phyloP scores from a whole-genome alignment of 495 filamentous ascomycete species.

The Xylaria intraflava region DNA sequence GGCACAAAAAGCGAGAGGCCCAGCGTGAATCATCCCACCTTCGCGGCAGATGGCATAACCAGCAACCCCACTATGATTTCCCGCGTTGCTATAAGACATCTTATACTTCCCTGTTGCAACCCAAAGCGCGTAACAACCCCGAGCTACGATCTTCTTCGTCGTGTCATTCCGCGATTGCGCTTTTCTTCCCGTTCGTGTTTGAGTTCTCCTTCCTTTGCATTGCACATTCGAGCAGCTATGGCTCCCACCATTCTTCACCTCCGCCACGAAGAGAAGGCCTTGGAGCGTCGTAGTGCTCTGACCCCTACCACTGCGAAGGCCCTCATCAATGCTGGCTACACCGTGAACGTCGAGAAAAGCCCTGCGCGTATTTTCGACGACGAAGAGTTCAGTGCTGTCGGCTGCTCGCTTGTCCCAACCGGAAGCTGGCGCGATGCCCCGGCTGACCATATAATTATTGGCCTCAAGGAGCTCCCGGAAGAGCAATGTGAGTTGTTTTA shows the following conservation, averaged over 20 bases:
- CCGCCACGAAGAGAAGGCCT: constrained; percentile 46
- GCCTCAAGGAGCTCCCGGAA: constrained; percentile 90
- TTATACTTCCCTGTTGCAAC: too few species aligned
- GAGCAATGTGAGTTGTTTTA: constrained; percentile 55
- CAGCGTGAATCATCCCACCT: constrained; percentile 11
- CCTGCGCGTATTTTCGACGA: constrained; percentile 81
- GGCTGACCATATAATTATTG: constrained; percentile 74
- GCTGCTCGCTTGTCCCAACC: constrained; percentile 71
- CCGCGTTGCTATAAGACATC: too few species aligned
- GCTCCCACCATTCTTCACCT: constrained; percentile 39
- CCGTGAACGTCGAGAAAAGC: constrained; percentile 74
- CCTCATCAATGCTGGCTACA: constrained; percentile 77
- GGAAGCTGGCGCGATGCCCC: constrained; percentile 75
- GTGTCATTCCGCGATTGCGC: background rate
- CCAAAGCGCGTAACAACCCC: too few species aligned
- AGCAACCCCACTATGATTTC: constrained; percentile 2
- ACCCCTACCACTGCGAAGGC: constrained; percentile 62
- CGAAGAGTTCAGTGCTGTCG: constrained; percentile 53
- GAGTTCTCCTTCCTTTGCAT: background rate
- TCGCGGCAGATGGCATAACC: too few species aligned
- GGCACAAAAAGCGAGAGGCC: background rate
- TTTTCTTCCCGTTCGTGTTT: background rate
- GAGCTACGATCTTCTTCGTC: background rate
- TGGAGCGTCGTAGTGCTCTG: constrained; percentile 51
- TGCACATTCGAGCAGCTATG: constrained; percentile 1